phyloP scores from a whole-genome alignment of 176 grass and related monocot genomes.

The Carex myosuroides region DNA sequence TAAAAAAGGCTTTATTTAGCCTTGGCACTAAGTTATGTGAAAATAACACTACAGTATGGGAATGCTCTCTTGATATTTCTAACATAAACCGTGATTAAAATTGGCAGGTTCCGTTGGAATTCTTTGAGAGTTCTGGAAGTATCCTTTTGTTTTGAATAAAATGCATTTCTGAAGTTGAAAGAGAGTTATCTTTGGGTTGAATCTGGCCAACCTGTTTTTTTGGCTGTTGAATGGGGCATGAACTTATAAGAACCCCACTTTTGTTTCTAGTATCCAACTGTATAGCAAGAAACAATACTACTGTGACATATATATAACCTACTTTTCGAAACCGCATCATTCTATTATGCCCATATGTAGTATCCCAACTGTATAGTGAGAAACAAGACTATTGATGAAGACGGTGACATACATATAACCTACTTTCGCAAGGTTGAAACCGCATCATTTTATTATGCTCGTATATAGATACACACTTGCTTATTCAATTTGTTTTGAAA shows the following conservation, averaged over 20 bases:
- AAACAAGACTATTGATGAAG: neutral
- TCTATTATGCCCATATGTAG: too few relatives aligned
- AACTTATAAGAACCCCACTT: neutral
- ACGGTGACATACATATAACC: neutral
- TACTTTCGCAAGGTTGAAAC: neutral
- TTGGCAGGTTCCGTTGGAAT: slow-evolving; percentile 9
- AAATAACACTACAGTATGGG: neutral
- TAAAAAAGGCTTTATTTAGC: neutral
- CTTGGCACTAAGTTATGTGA: neutral
- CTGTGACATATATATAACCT: too few relatives aligned
- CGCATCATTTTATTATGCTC: neutral
- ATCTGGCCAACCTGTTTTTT: neutral
- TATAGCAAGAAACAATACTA: too few relatives aligned
- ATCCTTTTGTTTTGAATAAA: neutral
- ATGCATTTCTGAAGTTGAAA: neutral
- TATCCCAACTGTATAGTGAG: too few relatives aligned
- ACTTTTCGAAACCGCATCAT: too few relatives aligned
- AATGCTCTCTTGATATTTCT: neutral
- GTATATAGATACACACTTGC: neutral
- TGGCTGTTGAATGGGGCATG: neutral
- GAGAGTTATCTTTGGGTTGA: neutral
- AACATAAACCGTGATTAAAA: neutral
- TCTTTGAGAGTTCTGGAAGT: neutral
- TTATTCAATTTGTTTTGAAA: too few relatives aligned
- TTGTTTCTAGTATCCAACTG: too few relatives aligned